Evolutionary conservation across 768 basidiomycete genomes (phyloP), one percentile per base, ranked within the genome.

Genomic region (Pseudohyphozyma bogoriensis): DNA sequence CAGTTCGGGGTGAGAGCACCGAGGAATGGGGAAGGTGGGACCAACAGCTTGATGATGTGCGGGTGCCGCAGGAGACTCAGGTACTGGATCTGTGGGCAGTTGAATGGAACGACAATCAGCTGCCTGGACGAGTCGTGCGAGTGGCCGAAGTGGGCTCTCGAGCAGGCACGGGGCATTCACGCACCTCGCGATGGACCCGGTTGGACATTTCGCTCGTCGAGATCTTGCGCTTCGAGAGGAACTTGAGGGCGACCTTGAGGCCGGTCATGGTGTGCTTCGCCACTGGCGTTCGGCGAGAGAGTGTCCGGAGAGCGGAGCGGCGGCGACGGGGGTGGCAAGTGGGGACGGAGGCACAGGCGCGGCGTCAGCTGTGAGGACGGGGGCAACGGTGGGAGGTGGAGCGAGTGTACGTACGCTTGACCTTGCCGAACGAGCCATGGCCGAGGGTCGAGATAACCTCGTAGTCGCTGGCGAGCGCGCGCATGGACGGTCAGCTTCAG

Each of bases 351-450:
- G n/a, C n/a, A n/a, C n/a, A n/a, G n/a, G n/a, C n/a, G n/a, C n/a
- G n/a, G n/a, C n/a, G n/a, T n/a, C n/a, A n/a, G n/a, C n/a, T n/a
- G n/a, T n/a, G 56, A 11, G 18, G 51, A 59, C 59, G 26, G 31
- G 32, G 33, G 45, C 32, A 35, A 32, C 65, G 39, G 37, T 42
- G 33, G 47, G n/a, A 28, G 45, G 49, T 22, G 51, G 16, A 22
- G 24, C 24, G 36, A 36, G 36, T 29, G 36, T 12, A 82, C 89
- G 74, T 74, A 95, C 93, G 88, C 80, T 96, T 97, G 73, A 99
- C 95, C 76, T 95, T 96, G 57, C 93, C 95, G 77, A 97, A 99
- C 15, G 89, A 93, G 4, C 95, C 95, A 66, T 92, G 90, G 24
- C 92, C 93, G 60, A 96, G 86, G 66, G 92, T 90, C 59, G 82